Base-by-base conservation (phyloP, 768 basidiomycete species). In the Mycena haematopus region DNA sequence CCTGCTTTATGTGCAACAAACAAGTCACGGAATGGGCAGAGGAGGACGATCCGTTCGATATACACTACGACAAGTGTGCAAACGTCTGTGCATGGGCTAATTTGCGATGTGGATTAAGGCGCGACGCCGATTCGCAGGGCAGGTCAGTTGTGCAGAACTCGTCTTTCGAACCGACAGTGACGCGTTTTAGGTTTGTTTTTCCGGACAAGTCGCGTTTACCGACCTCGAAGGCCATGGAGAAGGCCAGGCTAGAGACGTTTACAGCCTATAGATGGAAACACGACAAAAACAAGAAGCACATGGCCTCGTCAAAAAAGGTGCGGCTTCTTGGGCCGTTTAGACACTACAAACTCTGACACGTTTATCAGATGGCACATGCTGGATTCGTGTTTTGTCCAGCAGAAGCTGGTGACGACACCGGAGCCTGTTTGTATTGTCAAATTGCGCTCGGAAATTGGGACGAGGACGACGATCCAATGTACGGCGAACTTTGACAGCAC, bases 361-460 rank as follows among this genome's bases (percentile, higher is more conserved):
- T 53, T 49, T 2, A 19, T 21, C 65, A 95, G 95, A 89, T 99
- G 85, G 91, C 95, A 0, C 86, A 85, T 67, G 94, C 95, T 3
- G 96, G 96, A 9, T 97, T 96, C 71, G 83, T 93, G 0, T 93
- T 83, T 72, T 88, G 87, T 0, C 92, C 94, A 2, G 84, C 87
- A 58, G 75, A 79, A 14, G 69, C 78, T 1, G 88, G 83, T 4
- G 90, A 93, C 67, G 96, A 99, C 73, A 85, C 88, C 1, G 93
- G 87, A 0, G 88, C 88, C 0, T 99, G 96, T 74, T 78, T 95
- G 6, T 95, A 95, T 70, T 99, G 96, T 72, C 80, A 88, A 46
- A 79, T 89, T 35, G 82, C 87, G 2, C 84, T 96, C 3, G 87
- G 88, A 57, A 93, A 92, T 1, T 99, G 96, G 96, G 92, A 95